phyloP scores from a whole-genome alignment of 2,329 filamentous ascomycete species.

The Pseudogymnoascus sp. region DNA sequence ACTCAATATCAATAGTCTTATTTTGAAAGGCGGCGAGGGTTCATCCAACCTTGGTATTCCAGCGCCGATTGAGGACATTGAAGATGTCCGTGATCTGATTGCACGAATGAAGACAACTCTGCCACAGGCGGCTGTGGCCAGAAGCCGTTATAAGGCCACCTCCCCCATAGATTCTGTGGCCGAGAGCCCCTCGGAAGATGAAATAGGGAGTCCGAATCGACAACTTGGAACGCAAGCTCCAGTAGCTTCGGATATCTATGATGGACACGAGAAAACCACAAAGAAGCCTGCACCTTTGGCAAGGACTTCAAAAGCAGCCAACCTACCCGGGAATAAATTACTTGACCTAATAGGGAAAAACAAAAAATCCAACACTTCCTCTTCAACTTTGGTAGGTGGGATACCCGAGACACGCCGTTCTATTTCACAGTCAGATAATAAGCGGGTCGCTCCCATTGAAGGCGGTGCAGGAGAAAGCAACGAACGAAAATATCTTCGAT shows the following conservation, averaged over 20 bases:
- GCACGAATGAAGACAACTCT: not conserved
- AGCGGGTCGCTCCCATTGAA: not conserved
- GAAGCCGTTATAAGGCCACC: not conserved
- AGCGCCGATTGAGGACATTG: not conserved
- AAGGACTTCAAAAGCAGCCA: not conserved
- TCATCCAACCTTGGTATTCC: constrained; percentile 5
- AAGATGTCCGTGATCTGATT: not conserved
- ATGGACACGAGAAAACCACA: not conserved
- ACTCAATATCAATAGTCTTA: constrained; percentile 1
- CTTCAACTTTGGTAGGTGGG: not conserved
- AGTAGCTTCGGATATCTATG: not conserved
- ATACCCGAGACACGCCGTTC: not conserved
- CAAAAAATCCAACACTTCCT: not conserved
- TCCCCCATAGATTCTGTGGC: not conserved
- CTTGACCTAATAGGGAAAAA: not conserved
- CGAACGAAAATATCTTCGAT: not conserved
- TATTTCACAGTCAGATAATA: not conserved
- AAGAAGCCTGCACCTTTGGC: not conserved
- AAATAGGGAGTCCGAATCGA: not conserved
- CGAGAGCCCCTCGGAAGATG: not conserved
- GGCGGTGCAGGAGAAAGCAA: not conserved
- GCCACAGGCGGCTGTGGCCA: not conserved
- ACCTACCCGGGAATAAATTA: not conserved
- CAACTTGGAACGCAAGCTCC: not conserved
- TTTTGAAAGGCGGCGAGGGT: constrained; percentile 3